Base-by-base conservation (phyloP, 805 yeast species). In the Jamesozyma lodderae region DNA sequence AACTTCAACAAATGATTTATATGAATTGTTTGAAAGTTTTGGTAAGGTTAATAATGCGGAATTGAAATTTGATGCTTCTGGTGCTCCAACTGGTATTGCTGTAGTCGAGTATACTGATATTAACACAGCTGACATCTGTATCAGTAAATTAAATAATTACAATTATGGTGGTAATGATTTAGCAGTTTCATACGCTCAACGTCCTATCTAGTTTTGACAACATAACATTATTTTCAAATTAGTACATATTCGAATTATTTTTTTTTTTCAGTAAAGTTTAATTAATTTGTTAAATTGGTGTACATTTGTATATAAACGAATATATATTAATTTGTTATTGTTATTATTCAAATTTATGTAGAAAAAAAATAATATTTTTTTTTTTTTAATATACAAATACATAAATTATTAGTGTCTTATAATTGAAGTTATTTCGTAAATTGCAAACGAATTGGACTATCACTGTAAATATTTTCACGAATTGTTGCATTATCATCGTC, bases 151-250 rank as follows among this genome's bases (percentile, higher is more conserved):
- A 53, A 71, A 83, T 55, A 77, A 77, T 39, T 90, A 88, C 63
- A 76, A 72, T 42, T 90, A 88, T 54, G 97, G 96, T 51, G 84
- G 81, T 36, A 77, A 94, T 50, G 75, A 73, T 43, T 64, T 88
- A 49, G 67, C 62, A 23, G 72, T 90, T 25, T 65, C 87, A 1
- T 88, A 69, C 59, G 96, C 87, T 14, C 64, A 66, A 41, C 64
- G 44, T 20, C 19, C 41, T 20, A 16, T 11, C 29, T n/a, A n/a
- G n/a, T n/a, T n/a, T n/a, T n/a, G n/a, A n/a, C n/a, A n/a, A n/a
- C n/a, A n/a, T n/a, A n/a, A n/a, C n/a, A n/a, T n/a, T n/a, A n/a
- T n/a, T n/a, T n/a, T n/a, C n/a, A n/a, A n/a, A n/a, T n/a, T n/a
- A n/a, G n/a, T n/a, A n/a, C n/a, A n/a, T n/a, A n/a, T n/a, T n/a